Evolutionary conservation across 1,284 basidiomycete genomes (phyloP), one percentile per base, ranked within the genome.

Genomic region (Trametes versicolor): DNA sequence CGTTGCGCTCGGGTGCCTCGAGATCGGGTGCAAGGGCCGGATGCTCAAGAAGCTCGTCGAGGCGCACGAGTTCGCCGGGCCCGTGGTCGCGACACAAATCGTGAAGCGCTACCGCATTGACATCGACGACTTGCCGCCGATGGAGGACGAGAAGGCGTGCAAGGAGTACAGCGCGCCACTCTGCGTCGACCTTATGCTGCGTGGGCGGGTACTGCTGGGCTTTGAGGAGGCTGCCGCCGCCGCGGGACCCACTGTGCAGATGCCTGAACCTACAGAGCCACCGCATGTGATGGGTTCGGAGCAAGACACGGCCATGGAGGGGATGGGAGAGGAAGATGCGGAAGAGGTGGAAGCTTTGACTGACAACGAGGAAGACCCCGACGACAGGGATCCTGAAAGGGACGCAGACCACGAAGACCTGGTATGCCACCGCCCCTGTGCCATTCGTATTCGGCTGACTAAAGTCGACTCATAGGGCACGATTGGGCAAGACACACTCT

Each of bases 11-110:
- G 81, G 79, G 63, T 89, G 85, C 70, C 76, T 92, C 58, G 87
- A 87, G 73, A 81, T 89, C 54, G 83, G 85, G 34, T 87, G 87
- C 81, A 90, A 91, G 86, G 91, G 90, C 23, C 88, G 86, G 76
- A 85, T 90, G 67, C 73, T 92, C 59, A 83, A 83, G 71, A 83
- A 80, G 66, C 78, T 92, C 32, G 79, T 80, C 21, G 85, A 87
- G 4, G 72, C 73, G 8, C 83, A 81, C 68, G 76, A 80, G 8
- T 76, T 64, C 48, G 74, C 90, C 39, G 77, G 79, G 34, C 74
- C 80, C 7, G 69, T 72, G 10, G 78, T 92, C 49, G 76, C 80
- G 17, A 72, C 78, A 56, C 73, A 80, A 27, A 81, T 87, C 25
- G 68, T 85, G 45, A 78, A 81, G 64, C 82, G 81, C 55, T 85